Conservation (phyloP, 805 yeast species). For the Candida sphagnicola region DNA sequence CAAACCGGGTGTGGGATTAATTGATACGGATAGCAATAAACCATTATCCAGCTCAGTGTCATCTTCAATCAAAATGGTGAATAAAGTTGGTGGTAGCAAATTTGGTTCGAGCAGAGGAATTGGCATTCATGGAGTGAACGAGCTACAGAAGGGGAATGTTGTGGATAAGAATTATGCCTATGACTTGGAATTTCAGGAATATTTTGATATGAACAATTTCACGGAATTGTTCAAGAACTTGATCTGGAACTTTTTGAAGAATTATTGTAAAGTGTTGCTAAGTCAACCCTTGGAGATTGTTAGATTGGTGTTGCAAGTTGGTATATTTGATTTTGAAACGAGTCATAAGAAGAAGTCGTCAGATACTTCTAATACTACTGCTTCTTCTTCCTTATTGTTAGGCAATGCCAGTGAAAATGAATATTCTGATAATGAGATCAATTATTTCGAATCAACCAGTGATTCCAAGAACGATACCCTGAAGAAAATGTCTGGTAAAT, state of each 20-base stretch:
- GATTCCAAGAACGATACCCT: conserved; percentile 2
- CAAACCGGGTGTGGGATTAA: conserved; percentile 59
- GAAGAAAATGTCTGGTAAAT: background rate
- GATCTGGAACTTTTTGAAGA: conserved; percentile 57
- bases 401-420: conserved; percentile 9
- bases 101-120: conserved; percentile 5
- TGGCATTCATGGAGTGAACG: conserved; percentile 13
- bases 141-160: conserved; percentile 14
- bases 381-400: conserved; percentile 1
- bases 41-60: conserved; percentile 20
- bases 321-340: conserved; percentile 44
- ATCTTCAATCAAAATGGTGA: conserved; percentile 9
- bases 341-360: background rate
- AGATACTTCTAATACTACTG: conserved; percentile 4
- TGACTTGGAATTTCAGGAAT: conserved; percentile 64
- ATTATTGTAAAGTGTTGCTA: conserved; percentile 63
- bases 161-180: conserved; percentile 42
- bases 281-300: conserved; percentile 90
- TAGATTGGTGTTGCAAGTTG: conserved; percentile 75
- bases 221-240: conserved; percentile 55
- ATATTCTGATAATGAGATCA: conserved; percentile 21
- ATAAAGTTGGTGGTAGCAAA: conserved; percentile 12
- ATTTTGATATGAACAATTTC: conserved; percentile 56
- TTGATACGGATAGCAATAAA: conserved; percentile 41
- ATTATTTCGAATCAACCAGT: conserved; percentile 29